These are phyloP conservation scores for Hymenoscyphus linearis DNA, from an alignment of 2,329 filamentous ascomycete genomes.

Conservation along the genomic window DNA sequence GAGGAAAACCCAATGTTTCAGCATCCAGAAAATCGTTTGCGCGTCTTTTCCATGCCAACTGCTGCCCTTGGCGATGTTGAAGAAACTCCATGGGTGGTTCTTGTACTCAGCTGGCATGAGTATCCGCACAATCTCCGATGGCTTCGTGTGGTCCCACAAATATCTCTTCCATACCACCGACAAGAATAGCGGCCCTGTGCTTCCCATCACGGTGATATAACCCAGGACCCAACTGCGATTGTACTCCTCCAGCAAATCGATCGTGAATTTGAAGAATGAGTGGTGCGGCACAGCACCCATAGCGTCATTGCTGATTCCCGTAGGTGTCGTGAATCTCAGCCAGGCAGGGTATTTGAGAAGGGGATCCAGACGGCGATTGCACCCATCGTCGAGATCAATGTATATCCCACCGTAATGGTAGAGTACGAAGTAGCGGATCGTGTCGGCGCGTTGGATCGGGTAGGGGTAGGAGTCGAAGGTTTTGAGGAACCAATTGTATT, in stretches of 20 bases:
- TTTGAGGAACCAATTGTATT: conserved; percentile 73
- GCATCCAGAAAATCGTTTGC: conserved; percentile 44
- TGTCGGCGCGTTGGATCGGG: conserved; percentile 72
- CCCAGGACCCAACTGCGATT: conserved; percentile 56
- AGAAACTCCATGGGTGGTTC: conserved; percentile 64
- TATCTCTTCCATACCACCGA: conserved; percentile 74
- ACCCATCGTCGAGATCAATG: conserved; percentile 62
- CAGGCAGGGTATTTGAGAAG: conserved; percentile 64
- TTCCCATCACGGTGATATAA: conserved; percentile 77
- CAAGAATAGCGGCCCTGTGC: conserved; percentile 70
- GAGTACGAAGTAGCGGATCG: conserved; percentile 75
- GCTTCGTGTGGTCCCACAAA: conserved; percentile 45
- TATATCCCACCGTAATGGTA: conserved; percentile 75
- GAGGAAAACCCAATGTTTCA: conserved; percentile 37
- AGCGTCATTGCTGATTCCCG: conserved; percentile 75
- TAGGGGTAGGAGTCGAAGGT: conserved; percentile 71
- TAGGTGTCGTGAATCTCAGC: conserved; percentile 66
- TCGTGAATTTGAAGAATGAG: conserved; percentile 67
- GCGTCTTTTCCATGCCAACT: conserved; percentile 45
- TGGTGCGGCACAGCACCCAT: conserved; percentile 71
- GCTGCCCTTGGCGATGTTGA: conserved; percentile 44
- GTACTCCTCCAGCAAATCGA: conserved; percentile 62
- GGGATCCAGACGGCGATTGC: conserved; percentile 44
- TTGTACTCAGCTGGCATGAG: conserved; percentile 69
- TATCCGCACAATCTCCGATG: conserved; percentile 54